Conservation (phyloP, 768 basidiomycete genomes). For the Chalciporus pseudorubinellus region DNA sequence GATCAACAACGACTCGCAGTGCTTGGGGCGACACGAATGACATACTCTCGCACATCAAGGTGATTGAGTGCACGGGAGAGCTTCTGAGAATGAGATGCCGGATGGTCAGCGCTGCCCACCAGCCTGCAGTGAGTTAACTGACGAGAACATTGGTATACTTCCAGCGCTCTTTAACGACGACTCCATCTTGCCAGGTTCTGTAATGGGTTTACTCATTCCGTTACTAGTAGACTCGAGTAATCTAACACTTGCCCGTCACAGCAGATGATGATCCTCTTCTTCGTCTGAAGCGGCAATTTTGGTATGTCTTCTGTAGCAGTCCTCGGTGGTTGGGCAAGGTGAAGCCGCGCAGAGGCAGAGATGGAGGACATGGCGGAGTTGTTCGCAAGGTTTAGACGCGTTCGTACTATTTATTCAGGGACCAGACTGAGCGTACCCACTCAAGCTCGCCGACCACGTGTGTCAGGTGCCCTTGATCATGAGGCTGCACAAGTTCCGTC, state of each 20-base stretch:
- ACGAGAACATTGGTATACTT: slow-evolving; percentile 59
- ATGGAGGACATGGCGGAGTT: slow-evolving; percentile 11
- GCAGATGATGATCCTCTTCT: slow-evolving; percentile 67
- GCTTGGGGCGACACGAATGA: background rate
- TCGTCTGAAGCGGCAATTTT: slow-evolving; percentile 19
- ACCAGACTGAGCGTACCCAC: background rate
- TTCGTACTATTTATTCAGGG: slow-evolving; percentile 30
- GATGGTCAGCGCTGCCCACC: background rate
- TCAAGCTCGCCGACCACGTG: background rate
- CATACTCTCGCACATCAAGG: slow-evolving; percentile 43
- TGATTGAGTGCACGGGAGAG: slow-evolving; percentile 52
- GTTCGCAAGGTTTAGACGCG: background rate
- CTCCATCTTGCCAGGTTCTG: slow-evolving; percentile 75
- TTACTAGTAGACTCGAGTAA: background rate
- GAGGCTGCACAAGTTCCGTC: too few relatives aligned
- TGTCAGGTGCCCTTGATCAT: background rate
- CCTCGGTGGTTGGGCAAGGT: slow-evolving; percentile 1
- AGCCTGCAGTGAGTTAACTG: slow-evolving; percentile 11
- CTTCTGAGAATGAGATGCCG: slow-evolving; percentile 35
- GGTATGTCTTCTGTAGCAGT: background rate
- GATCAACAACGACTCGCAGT: background rate
- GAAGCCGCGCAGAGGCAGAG: background rate
- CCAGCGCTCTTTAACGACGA: slow-evolving; percentile 41
- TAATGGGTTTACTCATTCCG: background rate
- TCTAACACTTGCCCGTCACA: slow-evolving; percentile 61